These are phyloP conservation scores for Coelastrella sp. DNA, from an alignment of 139 green algal species.

Conservation along the genomic window DNA sequence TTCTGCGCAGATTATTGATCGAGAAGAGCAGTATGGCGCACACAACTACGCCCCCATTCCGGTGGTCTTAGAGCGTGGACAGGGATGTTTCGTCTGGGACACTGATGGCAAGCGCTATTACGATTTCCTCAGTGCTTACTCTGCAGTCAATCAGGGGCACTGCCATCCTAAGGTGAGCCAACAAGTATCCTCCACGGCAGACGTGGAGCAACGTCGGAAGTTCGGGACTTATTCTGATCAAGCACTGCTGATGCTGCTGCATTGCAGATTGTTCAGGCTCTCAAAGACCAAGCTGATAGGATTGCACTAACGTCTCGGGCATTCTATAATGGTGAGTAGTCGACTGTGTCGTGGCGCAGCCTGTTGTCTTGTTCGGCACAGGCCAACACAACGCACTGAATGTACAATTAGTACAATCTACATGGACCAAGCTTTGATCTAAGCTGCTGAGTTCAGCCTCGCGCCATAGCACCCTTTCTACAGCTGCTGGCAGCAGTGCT, in stretches of 20 bases:
- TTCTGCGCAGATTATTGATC: slow-evolving; percentile 80
- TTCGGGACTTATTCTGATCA: not conserved
- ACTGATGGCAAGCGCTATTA: slow-evolving; percentile 86
- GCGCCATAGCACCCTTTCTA: too few species aligned
- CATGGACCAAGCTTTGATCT: too few species aligned
- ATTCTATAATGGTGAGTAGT: slow-evolving; percentile 91
- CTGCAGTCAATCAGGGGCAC: slow-evolving; percentile 97
- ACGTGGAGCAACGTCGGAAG: not conserved
- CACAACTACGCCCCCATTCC: slow-evolving; percentile 95
- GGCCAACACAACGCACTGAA: too few species aligned
- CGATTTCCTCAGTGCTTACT: slow-evolving; percentile 93
- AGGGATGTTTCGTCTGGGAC: slow-evolving; percentile 89
- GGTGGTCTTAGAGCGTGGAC: slow-evolving; percentile 81
- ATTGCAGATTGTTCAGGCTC: slow-evolving; percentile 87
- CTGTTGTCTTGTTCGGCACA: too few species aligned
- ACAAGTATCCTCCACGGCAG: not conserved
- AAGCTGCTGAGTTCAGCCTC: too few species aligned
- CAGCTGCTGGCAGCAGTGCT: too few species aligned
- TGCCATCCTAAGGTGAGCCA: slow-evolving; percentile 90
- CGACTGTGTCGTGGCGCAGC: not conserved
- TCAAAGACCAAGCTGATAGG: slow-evolving; percentile 86
- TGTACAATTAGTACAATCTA: too few species aligned
- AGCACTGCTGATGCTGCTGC: not conserved
- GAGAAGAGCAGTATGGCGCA: slow-evolving; percentile 84
- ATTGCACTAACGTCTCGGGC: slow-evolving; percentile 93